phyloP scores from a whole-genome alignment of 1,284 basidiomycete genomes.

The Cutaneotrichosporon dermatis region DNA sequence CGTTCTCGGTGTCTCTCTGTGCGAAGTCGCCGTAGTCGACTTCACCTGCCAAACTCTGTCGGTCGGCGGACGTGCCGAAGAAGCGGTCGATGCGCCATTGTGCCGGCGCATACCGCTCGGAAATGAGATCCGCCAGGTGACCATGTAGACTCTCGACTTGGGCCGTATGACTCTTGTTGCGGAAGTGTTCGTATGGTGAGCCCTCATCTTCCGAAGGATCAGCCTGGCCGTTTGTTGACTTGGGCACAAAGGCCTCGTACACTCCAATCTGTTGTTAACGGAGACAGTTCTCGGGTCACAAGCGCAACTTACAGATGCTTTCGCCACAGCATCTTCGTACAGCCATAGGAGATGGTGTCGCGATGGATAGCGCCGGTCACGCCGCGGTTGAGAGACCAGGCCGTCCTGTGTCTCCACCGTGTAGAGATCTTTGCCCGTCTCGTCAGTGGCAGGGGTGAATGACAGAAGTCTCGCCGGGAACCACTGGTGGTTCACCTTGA shows the following conservation, averaged over 20 bases:
- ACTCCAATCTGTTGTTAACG: not conserved
- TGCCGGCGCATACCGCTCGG: constrained; percentile 30
- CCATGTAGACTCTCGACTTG: constrained; percentile 27
- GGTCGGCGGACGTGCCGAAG: constrained; percentile 7
- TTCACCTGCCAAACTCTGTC: constrained; percentile 3
- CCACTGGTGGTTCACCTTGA: constrained; percentile 1
- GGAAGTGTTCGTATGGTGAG: constrained; percentile 10
- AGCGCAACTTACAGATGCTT: no score
- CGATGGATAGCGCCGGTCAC: no score
- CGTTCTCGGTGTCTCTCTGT: constrained; percentile 21
- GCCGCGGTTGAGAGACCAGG: not conserved
- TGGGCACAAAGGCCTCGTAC: not conserved
- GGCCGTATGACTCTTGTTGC: constrained; percentile 5
- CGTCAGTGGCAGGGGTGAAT: constrained; percentile 16
- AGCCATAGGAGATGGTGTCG: no score
- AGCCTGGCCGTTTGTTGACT: not conserved
- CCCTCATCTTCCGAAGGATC: not conserved
- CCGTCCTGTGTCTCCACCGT: constrained; percentile 14
- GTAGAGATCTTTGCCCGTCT: constrained; percentile 18
- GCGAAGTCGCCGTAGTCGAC: constrained; percentile 26
- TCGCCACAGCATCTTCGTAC: no score
- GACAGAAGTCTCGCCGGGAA: constrained; percentile 9
- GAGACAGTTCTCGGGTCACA: no score
- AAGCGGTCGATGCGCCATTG: constrained; percentile 32
- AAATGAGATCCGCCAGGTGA: constrained; percentile 23